These are phyloP conservation scores for Populus tremula DNA, from an alignment of 345 rosid genomes.

Conservation along the genomic window DNA sequence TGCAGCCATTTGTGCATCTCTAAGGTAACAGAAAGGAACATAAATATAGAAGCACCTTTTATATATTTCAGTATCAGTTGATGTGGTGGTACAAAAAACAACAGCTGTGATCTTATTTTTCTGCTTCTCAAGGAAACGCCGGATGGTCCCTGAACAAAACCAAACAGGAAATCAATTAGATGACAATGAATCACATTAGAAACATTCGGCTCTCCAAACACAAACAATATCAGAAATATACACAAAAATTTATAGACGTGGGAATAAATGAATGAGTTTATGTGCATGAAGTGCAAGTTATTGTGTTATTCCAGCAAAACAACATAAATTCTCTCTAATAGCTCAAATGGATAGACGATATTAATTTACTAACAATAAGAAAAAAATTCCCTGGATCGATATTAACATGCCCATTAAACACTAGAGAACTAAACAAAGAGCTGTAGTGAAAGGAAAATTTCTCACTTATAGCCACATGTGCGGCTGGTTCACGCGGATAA, in stretches of 20 bases:
- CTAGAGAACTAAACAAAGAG: not conserved
- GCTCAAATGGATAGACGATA: not conserved
- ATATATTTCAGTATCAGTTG: constrained; percentile 89
- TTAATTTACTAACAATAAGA: not conserved
- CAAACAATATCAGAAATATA: not conserved
- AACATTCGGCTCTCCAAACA: constrained; percentile 6
- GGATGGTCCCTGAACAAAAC: constrained; percentile 67
- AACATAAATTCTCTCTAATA: not conserved
- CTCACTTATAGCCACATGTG: constrained; percentile 98
- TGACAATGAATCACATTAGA: not conserved
- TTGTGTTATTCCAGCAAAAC: not conserved
- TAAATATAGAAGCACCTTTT: constrained; percentile 51
- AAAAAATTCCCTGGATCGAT: not conserved
- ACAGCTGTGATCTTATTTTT: constrained; percentile 79
- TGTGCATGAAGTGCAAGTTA: not conserved
- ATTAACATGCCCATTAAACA: not conserved
- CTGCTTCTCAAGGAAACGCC: constrained; percentile 92
- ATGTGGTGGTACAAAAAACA: constrained; percentile 81
- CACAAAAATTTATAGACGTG: not conserved
- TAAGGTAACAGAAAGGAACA: constrained; percentile 8
- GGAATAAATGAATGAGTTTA: not conserved
- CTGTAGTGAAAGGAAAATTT: constrained; percentile 7
- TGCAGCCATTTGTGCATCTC: not conserved
- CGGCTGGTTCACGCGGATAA: constrained; percentile 98
- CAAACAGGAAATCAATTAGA: constrained; percentile 15